Base-by-base conservation (phyloP, 164 flowering plant species). In the Chimonanthus salicifolius region DNA sequence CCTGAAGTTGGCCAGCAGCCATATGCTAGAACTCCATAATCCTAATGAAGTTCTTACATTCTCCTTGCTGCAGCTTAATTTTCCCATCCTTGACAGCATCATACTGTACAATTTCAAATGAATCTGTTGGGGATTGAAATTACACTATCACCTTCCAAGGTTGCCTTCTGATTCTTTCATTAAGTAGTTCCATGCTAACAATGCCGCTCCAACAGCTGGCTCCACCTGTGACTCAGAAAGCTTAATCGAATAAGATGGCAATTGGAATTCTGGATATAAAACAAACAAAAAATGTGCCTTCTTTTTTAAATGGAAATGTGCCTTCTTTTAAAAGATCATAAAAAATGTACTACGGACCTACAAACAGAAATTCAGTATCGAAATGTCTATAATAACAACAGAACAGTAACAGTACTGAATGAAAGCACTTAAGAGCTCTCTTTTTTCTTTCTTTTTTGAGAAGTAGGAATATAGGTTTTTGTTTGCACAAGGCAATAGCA, bases 131-230 rank as follows among this genome's bases (percentile, higher is more conserved):
- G 20, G 46, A 20, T 66, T 16, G 11, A 49, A 69, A 15, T 73
- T 9, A 5, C 49, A 10, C 45, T 8, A 71, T 82, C 86, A 84
- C 71, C 84, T 75, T 68, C 74, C 60, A 47, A 68, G 62, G 47
- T 62, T 70, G 62, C 73, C 64, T 71, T 76, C 73, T 48, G 76
- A 77, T 78, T 88, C 90, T 82, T 85, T 85, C 85, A 79, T 78
- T 47, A 83, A 74, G 69, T 74, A 82, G 72, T 87, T 91, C 94
- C 90, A 88, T 2, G 99, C 99, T 47, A 92, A 79, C 78, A 91
- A 81, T 18, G 99, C 97, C 49, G 99, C 99, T 49, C 99, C 99
- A 16, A 90, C 86, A 2, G 99, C 99, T 72, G 99, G 99, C 76
- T 94, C 99, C 73, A 92, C 94, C 99, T 92, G 84, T 46, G 5